Conservation (phyloP, 2,329 filamentous ascomycete genomes). For the Colletotrichum tofieldiae region DNA sequence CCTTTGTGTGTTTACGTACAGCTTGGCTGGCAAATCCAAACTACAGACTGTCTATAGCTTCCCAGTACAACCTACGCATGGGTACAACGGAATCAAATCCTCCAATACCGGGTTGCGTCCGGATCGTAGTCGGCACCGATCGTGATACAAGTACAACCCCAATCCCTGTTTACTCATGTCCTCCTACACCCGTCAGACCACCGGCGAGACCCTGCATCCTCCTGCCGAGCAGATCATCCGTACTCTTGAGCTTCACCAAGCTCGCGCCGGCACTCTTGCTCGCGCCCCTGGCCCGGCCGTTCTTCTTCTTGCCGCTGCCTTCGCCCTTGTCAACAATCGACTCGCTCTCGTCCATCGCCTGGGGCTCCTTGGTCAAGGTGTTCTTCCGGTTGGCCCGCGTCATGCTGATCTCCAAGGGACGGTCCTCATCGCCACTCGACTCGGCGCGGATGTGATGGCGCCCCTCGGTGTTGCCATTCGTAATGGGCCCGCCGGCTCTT, state of each 20-base stretch:
- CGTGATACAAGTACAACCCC: conserved; percentile 7
- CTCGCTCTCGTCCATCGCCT: conserved; percentile 44
- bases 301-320: conserved; percentile 44
- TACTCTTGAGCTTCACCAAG: conserved; percentile 69
- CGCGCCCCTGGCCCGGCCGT: conserved; percentile 51
- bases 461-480: conserved; percentile 43
- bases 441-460: conserved; percentile 62
- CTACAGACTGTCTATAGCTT: conserved; percentile 31
- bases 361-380: conserved; percentile 43
- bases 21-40: conserved; percentile 36
- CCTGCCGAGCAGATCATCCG: conserved; percentile 70
- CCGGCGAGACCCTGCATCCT: conserved; percentile 73
- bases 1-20: conserved; percentile 31
- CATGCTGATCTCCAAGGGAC: conserved; percentile 85
- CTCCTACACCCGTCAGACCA: conserved; percentile 66
- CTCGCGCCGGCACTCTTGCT: conserved; percentile 62
- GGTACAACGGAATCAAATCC: not conserved
- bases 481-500: conserved; percentile 13
- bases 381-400: conserved; percentile 55
- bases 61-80: not conserved
- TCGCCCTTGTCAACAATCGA: conserved; percentile 46
- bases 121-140: not conserved
- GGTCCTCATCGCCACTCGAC: conserved; percentile 84
- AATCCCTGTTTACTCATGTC: conserved; percentile 48
- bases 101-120: not conserved